Evolutionary conservation across 2,329 filamentous ascomycete species (phyloP).

Genomic region (Microdochium paspali): DNA sequence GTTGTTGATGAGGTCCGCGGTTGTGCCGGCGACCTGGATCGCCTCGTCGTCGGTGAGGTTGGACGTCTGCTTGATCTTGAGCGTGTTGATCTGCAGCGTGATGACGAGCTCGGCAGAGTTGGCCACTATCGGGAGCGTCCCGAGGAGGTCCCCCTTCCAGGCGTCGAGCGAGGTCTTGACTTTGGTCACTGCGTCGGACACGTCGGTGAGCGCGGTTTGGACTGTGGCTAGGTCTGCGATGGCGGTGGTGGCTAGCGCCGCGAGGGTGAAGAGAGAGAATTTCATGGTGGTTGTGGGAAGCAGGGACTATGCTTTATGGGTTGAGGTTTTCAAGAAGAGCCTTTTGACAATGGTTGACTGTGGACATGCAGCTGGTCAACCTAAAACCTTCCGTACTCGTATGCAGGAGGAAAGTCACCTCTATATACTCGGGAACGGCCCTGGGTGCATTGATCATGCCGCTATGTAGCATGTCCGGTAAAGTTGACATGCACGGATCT

Average conservation of each 20-base stretch:
- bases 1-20: slow-evolving; percentile 21
- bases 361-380: too few relatives aligned
- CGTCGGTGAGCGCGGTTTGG: slow-evolving; percentile 21
- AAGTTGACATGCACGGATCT: neutral
- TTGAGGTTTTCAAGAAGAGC: too few relatives aligned
- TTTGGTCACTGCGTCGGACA: slow-evolving; percentile 20
- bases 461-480: neutral
- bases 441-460: too few relatives aligned
- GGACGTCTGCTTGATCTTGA: slow-evolving; percentile 24
- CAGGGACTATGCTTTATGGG: neutral
- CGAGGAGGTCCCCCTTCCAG: slow-evolving; percentile 28
- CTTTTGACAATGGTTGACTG: too few relatives aligned
- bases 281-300: slow-evolving; percentile 2
- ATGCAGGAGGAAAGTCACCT: neutral
- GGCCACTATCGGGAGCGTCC: slow-evolving; percentile 28
- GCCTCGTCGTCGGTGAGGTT: slow-evolving; percentile 27
- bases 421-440: too few relatives aligned
- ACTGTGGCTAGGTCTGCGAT: slow-evolving; percentile 25
- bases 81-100: slow-evolving; percentile 27
- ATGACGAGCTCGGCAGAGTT: slow-evolving; percentile 27
- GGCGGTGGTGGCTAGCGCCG: slow-evolving; percentile 6
- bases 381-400: neutral
- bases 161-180: slow-evolving; percentile 22
- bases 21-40: slow-evolving; percentile 26
- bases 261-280: slow-evolving; percentile 5